phyloP scores from a whole-genome alignment of 441 rosid genomes.

The Aleurites moluccanus region DNA sequence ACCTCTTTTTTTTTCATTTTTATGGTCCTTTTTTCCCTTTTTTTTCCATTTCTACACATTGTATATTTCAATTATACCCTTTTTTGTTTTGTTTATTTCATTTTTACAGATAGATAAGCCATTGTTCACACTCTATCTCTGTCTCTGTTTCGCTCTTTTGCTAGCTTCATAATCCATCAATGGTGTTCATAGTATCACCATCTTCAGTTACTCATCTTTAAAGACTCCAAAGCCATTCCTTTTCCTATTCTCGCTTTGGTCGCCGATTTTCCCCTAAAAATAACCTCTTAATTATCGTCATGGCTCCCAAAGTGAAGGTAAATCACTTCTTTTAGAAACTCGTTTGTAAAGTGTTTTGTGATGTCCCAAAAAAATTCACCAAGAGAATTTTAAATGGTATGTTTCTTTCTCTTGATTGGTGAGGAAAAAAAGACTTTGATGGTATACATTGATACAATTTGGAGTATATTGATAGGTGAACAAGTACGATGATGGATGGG shows the following conservation, averaged over 20 bases:
- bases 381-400: too few species aligned
- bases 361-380: too few species aligned
- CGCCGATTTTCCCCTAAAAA: conserved; percentile 33
- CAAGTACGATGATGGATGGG: conserved; percentile 64
- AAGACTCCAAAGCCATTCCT: conserved; percentile 23
- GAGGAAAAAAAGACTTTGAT: not conserved
- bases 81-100: too few species aligned
- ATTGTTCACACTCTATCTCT: too few species aligned
- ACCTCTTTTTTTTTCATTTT: too few species aligned
- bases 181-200: conserved; percentile 47
- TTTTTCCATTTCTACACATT: too few species aligned
- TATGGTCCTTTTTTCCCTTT: too few species aligned
- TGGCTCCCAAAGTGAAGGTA: conserved; percentile 83
- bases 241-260: conserved; percentile 30
- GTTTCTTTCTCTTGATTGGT: too few species aligned
- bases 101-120: too few species aligned
- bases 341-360: too few species aligned
- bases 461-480: conserved; percentile 48
- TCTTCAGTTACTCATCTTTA: conserved; percentile 43
- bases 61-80: too few species aligned
- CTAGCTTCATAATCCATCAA: conserved; percentile 25
- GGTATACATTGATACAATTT: not conserved
- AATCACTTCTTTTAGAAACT: not conserved
- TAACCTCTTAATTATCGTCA: conserved; percentile 52
- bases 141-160: too few species aligned